Conservation (phyloP, 768 basidiomycete genomes). For the Clitopilus passeckerianus region DNA sequence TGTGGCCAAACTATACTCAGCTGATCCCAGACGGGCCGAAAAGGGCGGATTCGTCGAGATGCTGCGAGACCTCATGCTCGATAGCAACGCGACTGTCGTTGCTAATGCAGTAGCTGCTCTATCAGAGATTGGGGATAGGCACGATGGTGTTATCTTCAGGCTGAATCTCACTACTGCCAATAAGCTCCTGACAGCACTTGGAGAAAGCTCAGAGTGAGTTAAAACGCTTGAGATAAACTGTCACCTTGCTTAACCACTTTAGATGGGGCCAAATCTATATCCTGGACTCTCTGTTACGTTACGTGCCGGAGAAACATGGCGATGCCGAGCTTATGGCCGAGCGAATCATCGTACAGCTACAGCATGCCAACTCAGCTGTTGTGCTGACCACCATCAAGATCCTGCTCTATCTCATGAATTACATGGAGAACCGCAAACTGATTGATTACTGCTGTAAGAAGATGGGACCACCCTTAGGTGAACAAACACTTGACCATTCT, state of each 20-base stretch:
- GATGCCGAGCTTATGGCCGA: constrained; percentile 97
- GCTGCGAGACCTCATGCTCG: constrained; percentile 88
- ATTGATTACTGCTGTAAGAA: constrained; percentile 93
- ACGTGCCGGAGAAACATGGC: constrained; percentile 80
- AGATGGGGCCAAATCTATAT: constrained; percentile 99
- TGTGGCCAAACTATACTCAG: constrained; percentile 91
- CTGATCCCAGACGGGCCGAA: constrained; percentile 84
- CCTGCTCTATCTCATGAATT: constrained; percentile 96
- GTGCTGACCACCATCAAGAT: constrained; percentile 98
- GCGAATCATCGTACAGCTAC: constrained; percentile 86
- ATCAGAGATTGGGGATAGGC: constrained; percentile 94
- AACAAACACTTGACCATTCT: not conserved
- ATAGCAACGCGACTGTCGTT: constrained; percentile 94
- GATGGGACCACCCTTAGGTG: constrained; percentile 97
- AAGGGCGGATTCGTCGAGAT: constrained; percentile 87
- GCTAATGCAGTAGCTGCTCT: constrained; percentile 96
- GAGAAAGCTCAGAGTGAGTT: constrained; percentile 95
- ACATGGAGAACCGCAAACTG: constrained; percentile 86
- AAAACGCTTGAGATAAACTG: not conserved
- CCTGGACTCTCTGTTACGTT: constrained; percentile 88
- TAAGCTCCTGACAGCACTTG: constrained; percentile 85
- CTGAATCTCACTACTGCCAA: constrained; percentile 85
- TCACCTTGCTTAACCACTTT: not conserved
- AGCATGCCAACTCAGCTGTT: constrained; percentile 99
- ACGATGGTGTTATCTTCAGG: constrained; percentile 90